These are phyloP conservation scores for Lachnellula occidentalis DNA, from an alignment of 2,329 filamentous ascomycete species.

Conservation along the genomic window DNA sequence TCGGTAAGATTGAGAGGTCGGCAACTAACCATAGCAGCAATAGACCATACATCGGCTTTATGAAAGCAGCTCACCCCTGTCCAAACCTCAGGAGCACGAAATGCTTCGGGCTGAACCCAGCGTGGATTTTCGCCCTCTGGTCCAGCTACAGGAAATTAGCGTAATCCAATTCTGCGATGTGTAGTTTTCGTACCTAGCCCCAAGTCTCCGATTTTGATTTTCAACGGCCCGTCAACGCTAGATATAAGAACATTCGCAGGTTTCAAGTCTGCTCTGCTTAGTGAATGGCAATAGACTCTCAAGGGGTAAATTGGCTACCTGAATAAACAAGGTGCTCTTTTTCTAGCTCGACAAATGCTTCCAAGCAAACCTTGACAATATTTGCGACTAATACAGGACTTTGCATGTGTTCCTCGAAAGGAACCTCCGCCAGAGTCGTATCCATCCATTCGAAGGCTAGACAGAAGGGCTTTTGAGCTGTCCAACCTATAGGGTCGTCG, in stretches of 20 bases:
- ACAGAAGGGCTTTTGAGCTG: conserved; percentile 8
- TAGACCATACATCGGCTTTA: conserved; percentile 15
- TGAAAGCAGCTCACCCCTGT: conserved; percentile 13
- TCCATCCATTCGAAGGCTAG: conserved; percentile 10
- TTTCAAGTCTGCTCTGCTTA: conserved; percentile 7
- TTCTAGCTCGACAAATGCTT: conserved; percentile 9
- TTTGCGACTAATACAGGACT: conserved; percentile 8
- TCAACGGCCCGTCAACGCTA: conserved; percentile 4
- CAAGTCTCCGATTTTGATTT: conserved; percentile 9
- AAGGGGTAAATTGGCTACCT: conserved; percentile 2
- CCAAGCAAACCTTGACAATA: conserved; percentile 6
- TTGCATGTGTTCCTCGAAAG: conserved; percentile 6
- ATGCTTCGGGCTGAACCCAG: conserved; percentile 7
- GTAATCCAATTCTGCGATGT: too few species aligned
- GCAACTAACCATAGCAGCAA: conserved; percentile 15
- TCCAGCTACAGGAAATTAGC: neutral
- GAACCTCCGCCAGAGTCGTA: conserved; percentile 8
- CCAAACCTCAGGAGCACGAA: conserved; percentile 12
- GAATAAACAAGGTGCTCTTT: conserved; percentile 13
- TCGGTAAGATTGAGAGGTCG: conserved; percentile 9
- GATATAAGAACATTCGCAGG: conserved; percentile 10
- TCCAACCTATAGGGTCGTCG: conserved; percentile 6
- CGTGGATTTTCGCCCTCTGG: conserved; percentile 7
- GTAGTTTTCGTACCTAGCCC: conserved; percentile 1
- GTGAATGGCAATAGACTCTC: conserved; percentile 3